phyloP scores from a whole-genome alignment of 805 yeast species.

The Saccharomycopsis capsularis region DNA sequence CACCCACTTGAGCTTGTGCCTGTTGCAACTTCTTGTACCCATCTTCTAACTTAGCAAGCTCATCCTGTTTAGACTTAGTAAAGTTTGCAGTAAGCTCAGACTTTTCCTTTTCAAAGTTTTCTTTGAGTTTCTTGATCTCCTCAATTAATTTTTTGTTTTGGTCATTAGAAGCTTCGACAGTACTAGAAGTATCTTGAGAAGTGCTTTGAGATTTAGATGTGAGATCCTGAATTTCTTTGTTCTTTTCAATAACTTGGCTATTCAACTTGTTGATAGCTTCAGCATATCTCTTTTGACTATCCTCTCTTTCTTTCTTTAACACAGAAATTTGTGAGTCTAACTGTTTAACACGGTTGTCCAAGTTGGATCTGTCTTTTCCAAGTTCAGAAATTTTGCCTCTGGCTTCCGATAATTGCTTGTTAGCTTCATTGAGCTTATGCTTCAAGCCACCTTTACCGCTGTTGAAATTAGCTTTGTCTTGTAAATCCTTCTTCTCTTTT shows the following conservation, averaged over 20 bases:
- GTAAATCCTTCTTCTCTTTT: conserved; percentile 27
- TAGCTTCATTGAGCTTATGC: conserved; percentile 26
- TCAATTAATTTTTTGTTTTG: conserved; percentile 17
- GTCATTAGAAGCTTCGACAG: conserved; percentile 23
- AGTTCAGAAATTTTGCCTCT: conserved; percentile 9
- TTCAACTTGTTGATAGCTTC: conserved; percentile 35
- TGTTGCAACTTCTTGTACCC: not conserved
- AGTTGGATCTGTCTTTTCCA: not conserved
- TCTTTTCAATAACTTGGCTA: conserved; percentile 23
- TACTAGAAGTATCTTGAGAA: conserved; percentile 11
- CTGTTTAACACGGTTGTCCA: not conserved
- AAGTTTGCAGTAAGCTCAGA: not conserved
- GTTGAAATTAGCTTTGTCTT: conserved; percentile 24
- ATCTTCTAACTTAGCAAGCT: conserved; percentile 10
- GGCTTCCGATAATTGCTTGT: conserved; percentile 22
- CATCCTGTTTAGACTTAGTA: conserved; percentile 1
- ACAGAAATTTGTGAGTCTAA: conserved; percentile 7
- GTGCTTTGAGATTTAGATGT: not conserved
- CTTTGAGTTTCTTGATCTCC: conserved; percentile 21
- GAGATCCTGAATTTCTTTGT: conserved; percentile 8
- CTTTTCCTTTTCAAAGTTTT: conserved; percentile 22
- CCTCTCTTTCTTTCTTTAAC: conserved; percentile 23
- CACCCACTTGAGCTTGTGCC: not conserved
- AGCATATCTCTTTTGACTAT: conserved; percentile 31
- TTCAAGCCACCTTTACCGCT: conserved; percentile 5